These are phyloP conservation scores for Jatropha podagrica DNA, from an alignment of 441 rosid species.

Conservation along the genomic window DNA sequence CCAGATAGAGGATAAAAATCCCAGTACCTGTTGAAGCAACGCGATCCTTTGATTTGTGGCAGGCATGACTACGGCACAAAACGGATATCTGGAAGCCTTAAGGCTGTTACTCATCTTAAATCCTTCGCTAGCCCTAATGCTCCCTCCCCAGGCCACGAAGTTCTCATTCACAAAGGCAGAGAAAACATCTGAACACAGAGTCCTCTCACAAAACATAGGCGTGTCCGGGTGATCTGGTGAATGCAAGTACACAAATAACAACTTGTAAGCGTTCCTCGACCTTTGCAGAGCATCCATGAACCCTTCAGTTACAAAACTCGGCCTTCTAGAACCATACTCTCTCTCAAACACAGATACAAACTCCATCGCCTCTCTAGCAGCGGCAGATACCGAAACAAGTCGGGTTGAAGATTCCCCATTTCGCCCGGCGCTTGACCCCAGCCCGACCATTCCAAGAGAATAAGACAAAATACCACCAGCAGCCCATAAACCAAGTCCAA, in stretches of 20 bases:
- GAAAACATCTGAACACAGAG: conserved; percentile 63
- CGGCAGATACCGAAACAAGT: conserved; percentile 58
- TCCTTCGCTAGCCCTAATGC: conserved; percentile 91
- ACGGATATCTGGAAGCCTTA: conserved; percentile 92
- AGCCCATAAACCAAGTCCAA: conserved; percentile 93
- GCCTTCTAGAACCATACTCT: conserved; percentile 59
- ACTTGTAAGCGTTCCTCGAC: conserved; percentile 69
- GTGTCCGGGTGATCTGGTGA: conserved; percentile 97
- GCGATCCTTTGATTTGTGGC: conserved; percentile 93
- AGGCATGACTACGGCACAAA: conserved; percentile 95
- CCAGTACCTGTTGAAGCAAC: conserved; percentile 78
- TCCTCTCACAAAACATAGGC: conserved; percentile 64
- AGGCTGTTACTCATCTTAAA: conserved; percentile 98
- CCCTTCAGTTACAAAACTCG: conserved; percentile 77
- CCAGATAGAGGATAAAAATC: neutral
- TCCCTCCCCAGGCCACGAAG: conserved; percentile 93
- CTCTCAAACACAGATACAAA: conserved; percentile 79
- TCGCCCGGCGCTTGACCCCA: conserved; percentile 48
- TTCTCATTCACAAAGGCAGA: conserved; percentile 82
- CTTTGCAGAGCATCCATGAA: conserved; percentile 92
- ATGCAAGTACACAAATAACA: conserved; percentile 89
- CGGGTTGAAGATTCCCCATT: conserved; percentile 49
- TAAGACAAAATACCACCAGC: conserved; percentile 90
- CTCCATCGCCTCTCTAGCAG: conserved; percentile 73
- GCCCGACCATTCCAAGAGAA: conserved; percentile 78